phyloP scores from a whole-genome alignment of 495 filamentous ascomycete species.

The Podospora australis region DNA sequence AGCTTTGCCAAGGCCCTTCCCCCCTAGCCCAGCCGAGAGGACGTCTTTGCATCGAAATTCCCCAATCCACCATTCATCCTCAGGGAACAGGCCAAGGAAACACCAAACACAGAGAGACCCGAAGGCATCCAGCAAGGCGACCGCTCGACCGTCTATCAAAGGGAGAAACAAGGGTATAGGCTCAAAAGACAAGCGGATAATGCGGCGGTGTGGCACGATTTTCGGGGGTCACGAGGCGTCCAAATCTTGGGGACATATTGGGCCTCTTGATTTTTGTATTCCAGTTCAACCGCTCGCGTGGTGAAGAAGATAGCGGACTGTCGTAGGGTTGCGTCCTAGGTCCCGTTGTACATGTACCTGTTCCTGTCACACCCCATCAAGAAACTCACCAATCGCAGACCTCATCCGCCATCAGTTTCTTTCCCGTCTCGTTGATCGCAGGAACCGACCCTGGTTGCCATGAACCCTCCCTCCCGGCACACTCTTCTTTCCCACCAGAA shows the following conservation, averaged over 20 bases:
- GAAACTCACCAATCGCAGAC: background rate
- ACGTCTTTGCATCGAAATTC: no score
- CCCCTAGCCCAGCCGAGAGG: constrained; percentile 1
- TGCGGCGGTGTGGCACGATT: constrained; percentile 28
- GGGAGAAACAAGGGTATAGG: background rate
- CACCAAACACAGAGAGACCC: background rate
- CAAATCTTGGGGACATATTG: constrained; percentile 8
- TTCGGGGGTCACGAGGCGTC: constrained; percentile 27
- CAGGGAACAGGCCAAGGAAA: constrained; percentile 5
- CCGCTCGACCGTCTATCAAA: background rate
- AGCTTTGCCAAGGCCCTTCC: constrained; percentile 9
- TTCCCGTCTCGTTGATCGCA: no score
- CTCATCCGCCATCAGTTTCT: background rate
- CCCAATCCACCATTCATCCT: background rate
- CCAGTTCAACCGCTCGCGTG: background rate
- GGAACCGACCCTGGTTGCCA: no score
- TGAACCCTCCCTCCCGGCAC: background rate
- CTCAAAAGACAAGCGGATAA: constrained; percentile 7
- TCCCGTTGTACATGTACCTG: background rate
- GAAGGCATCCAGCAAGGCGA: constrained; percentile 7
- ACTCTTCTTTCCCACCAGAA: background rate
- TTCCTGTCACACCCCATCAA: constrained; percentile 7
- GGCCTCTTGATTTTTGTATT: constrained; percentile 17
- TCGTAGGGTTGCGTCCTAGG: background rate
- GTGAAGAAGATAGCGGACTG: background rate